Evolutionary conservation across 2,329 filamentous ascomycete species (phyloP).

Genomic region (Alternaria sp.): DNA sequence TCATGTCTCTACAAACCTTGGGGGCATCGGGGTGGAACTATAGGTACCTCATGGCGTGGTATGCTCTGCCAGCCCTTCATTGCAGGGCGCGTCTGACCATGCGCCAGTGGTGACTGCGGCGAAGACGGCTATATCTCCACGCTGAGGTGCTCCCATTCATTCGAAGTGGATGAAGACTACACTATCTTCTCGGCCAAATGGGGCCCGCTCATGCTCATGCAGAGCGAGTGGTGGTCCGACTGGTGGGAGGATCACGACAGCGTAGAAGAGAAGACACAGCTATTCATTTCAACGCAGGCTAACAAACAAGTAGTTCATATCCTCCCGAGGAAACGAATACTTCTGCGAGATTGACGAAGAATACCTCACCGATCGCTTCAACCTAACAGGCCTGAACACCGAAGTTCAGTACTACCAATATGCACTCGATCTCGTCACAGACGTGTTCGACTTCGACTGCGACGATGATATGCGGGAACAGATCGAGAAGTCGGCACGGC

Average conservation of each 20-base stretch:
- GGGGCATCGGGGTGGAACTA: background rate
- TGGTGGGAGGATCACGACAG: background rate
- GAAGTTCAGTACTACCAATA: slow-evolving; percentile 99
- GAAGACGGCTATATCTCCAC: slow-evolving; percentile 8
- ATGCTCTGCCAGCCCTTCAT: background rate
- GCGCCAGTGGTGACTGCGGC: slow-evolving; percentile 8
- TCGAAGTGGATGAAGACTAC: slow-evolving; percentile 1
- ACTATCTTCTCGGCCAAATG: background rate
- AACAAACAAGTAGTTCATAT: slow-evolving; percentile 77
- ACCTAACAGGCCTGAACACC: slow-evolving; percentile 93
- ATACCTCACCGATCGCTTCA: slow-evolving; percentile 97
- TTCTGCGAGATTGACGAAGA: slow-evolving; percentile 99
- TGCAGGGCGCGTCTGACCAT: slow-evolving; percentile 3
- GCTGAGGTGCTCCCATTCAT: slow-evolving; percentile 5
- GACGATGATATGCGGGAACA: slow-evolving; percentile 98
- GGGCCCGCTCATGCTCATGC: slow-evolving; percentile 5
- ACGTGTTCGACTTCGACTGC: slow-evolving; percentile 98
- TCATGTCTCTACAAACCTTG: slow-evolving; percentile 1
- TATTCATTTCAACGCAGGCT: slow-evolving; percentile 7
- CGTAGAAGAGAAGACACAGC: slow-evolving; percentile 2
- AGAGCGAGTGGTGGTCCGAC: slow-evolving; percentile 9
- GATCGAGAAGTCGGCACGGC: slow-evolving; percentile 95
- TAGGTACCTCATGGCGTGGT: slow-evolving; percentile 8
- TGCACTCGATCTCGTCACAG: slow-evolving; percentile 94
- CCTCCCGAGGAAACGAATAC: slow-evolving; percentile 96